Conservation (phyloP, 2,329 filamentous ascomycete species). For the Penicillium rolfsii region DNA sequence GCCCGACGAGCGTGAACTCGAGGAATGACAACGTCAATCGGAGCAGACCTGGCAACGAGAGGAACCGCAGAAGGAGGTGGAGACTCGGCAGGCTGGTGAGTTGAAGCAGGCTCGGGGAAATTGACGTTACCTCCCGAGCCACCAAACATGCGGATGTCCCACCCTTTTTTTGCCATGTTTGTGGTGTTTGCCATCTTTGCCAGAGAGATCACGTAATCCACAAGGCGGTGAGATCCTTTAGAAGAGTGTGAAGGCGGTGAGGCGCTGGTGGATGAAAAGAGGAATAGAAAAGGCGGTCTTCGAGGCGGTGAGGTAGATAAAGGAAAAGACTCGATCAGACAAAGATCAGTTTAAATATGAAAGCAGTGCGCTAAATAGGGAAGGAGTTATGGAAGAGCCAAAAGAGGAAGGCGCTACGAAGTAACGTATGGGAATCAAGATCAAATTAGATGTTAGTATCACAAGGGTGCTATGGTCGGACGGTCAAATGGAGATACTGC, state of each 20-base stretch:
- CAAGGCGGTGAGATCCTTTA: not conserved
- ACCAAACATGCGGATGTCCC: not conserved
- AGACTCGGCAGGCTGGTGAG: not conserved
- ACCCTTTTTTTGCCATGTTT: not conserved
- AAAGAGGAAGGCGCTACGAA: not conserved
- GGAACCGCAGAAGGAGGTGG: not conserved
- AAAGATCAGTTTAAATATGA: too few relatives aligned
- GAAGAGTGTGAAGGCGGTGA: not conserved
- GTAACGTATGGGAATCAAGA: too few relatives aligned
- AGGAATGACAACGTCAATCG: not conserved
- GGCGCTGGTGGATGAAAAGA: too few relatives aligned
- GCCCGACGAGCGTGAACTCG: not conserved
- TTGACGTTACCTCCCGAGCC: not conserved
- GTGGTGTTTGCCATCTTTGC: not conserved
- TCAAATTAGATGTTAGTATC: too few relatives aligned
- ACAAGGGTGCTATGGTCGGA: too few relatives aligned
- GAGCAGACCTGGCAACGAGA: not conserved
- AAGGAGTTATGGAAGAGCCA: too few relatives aligned
- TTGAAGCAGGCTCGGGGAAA: not conserved
- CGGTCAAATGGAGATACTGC: too few relatives aligned
- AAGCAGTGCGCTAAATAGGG: too few relatives aligned
- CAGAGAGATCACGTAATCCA: not conserved
- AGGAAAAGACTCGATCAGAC: not conserved
- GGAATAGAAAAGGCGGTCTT: not conserved
- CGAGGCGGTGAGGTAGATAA: not conserved